Base-by-base conservation (phyloP, 1,284 basidiomycete genomes). In the Ceratobasidium sp. region DNA sequence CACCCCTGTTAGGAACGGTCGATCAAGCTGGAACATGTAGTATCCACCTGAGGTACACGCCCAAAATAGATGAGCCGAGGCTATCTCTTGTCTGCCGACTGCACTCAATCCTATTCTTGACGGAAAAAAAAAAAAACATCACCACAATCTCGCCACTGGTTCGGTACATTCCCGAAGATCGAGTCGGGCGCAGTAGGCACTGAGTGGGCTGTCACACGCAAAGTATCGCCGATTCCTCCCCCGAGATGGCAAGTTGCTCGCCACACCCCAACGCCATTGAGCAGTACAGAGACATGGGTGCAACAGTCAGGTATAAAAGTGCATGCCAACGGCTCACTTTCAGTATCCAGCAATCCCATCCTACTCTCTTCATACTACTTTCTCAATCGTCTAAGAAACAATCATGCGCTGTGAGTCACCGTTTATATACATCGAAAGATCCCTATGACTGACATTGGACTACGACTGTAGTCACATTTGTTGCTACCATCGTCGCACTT, bases 331-430 rank as follows among this genome's bases (percentile, higher is more conserved):
- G 63, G 41, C 31, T 46, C 39, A 22, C 27, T 46, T 62, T 46
- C 61, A 62, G 61, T 46, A 65, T 24, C 63, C 16, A 43, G 34
- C 59, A 61, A 2, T 59, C 11, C 7, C 29, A 34, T 61, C 3
- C 59, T 43, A 31, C 22, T 2, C 43, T 4, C 5, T 31, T 46
- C 19, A 9, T n/a, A n/a, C n/a, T n/a, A n/a, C 22, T 65, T n/a
- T n/a, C n/a, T 65, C 41, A 19, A 31, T 29, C 29, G 24, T 14
- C 41, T 31, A n/a, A 29, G 16, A 6, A 65, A 37, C 27, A n/a
- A 65, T 9, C 9, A 65, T 65, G 63, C 63, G 63, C 51, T 65
- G 63, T 65, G 29, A 39, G 63, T 65, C n/a, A 29, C 6, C 53
- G 31, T 6, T 31, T 14, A 14, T 24, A 29, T 31, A 13, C 14